A percentile compares a stretch with the other conserved stretches of the same genome.
Evolutionary conservation across 179 eudicot species (phyloP).

Genomic region (Beta corolliflora): DNA sequence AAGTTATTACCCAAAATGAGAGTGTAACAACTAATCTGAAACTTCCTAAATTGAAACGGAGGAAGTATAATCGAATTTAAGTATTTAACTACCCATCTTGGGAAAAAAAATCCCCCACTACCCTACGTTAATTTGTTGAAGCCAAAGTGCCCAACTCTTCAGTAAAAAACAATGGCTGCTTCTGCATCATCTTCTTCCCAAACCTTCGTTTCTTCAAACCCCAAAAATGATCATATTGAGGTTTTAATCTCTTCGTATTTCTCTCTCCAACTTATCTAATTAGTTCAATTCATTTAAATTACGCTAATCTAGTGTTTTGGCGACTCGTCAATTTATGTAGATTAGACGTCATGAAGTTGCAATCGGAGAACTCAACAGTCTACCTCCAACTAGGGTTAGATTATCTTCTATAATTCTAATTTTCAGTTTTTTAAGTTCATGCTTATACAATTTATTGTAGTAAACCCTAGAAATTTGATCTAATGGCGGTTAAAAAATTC

Average conservation of each 20-base stretch:
- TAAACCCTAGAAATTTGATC: not conserved
- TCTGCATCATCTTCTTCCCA: conserved; percentile 24
- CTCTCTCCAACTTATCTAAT: not conserved
- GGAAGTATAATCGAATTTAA: too few species aligned
- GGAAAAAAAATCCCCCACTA: too few species aligned
- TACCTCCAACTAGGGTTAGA: conserved; percentile 48
- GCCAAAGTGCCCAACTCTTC: too few species aligned
- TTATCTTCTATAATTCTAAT: not conserved
- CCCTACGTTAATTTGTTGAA: too few species aligned
- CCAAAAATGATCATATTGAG: conserved; percentile 10
- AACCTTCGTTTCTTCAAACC: conserved; percentile 20
- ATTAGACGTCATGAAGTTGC: conserved; percentile 56
- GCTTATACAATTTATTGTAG: not conserved
- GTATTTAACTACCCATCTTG: too few species aligned
- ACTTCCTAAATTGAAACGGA: too few species aligned
- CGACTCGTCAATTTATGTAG: conserved; percentile 25
- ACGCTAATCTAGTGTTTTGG: not conserved
- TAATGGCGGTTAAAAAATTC: not conserved
- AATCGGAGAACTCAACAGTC: conserved; percentile 49
- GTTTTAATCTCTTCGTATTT: conserved; percentile 16
- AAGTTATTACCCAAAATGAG: too few species aligned
- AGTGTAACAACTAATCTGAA: too few species aligned
- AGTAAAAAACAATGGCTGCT: conserved; percentile 22
- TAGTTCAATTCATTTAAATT: not conserved
- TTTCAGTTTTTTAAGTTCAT: not conserved